These are phyloP conservation scores for Vitis cinerea DNA, from an alignment of 164 flowering plant genomes.

Conservation along the genomic window DNA sequence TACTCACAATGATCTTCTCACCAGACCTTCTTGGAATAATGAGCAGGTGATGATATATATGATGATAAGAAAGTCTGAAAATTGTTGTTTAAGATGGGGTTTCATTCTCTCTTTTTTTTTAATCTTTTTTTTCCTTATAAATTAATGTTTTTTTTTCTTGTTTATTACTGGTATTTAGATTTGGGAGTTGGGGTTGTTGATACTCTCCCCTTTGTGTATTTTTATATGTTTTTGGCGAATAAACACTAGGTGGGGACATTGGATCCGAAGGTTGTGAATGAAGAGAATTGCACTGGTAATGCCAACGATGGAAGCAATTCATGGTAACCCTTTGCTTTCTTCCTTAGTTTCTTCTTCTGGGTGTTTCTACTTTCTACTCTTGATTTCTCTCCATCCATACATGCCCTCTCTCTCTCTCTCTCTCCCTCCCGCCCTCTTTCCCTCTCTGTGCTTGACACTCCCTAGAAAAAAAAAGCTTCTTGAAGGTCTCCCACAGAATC, in stretches of 20 bases:
- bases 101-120: neutral
- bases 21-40: conserved; percentile 36
- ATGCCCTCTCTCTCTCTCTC: neutral
- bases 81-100: too few relatives aligned
- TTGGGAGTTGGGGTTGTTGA: too few relatives aligned
- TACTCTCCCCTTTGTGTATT: neutral
- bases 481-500: neutral
- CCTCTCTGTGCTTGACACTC: neutral
- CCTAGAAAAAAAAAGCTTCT: neutral
- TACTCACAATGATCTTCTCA: conserved; percentile 17
- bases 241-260: conserved; percentile 30
- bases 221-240: neutral
- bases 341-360: neutral
- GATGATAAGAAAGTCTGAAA: too few relatives aligned
- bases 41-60: conserved; percentile 28
- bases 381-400: too few relatives aligned
- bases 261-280: conserved; percentile 48
- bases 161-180: neutral
- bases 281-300: conserved; percentile 48
- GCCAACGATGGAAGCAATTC: conserved; percentile 45
- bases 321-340: conserved; percentile 36
- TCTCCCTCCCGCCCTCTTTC: neutral
- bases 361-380: too few relatives aligned
- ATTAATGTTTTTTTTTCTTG: neutral
- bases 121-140: neutral